phyloP scores from a whole-genome alignment of 2,329 filamentous ascomycete species.

The Ploettnerulaceae sp. region DNA sequence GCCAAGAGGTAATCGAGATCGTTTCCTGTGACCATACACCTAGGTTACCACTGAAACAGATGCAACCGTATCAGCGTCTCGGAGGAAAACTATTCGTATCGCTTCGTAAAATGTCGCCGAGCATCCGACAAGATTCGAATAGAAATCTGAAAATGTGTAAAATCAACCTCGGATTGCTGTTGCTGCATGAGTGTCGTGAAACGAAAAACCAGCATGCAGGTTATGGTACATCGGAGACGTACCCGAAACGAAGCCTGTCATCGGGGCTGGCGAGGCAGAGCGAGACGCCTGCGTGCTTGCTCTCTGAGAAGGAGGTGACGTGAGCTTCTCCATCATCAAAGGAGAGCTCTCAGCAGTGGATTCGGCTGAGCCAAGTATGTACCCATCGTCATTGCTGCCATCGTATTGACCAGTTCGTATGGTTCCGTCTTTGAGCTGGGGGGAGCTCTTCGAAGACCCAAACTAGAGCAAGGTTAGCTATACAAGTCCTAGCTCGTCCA shows the following conservation, averaged over 20 bases:
- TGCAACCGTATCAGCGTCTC: slow-evolving; percentile 10
- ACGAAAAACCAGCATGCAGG: slow-evolving; percentile 31
- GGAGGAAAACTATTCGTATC: slow-evolving; percentile 14
- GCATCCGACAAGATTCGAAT: not conserved
- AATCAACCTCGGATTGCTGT: slow-evolving; percentile 36
- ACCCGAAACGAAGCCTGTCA: slow-evolving; percentile 44
- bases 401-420: slow-evolving; percentile 41
- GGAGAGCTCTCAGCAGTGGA: slow-evolving; percentile 35
- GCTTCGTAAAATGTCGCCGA: slow-evolving; percentile 1
- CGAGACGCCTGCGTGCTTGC: slow-evolving; percentile 34
- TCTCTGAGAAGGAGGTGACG: slow-evolving; percentile 27
- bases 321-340: slow-evolving; percentile 25
- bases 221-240: slow-evolving; percentile 38
- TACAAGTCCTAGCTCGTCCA: slow-evolving; percentile 25
- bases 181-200: slow-evolving; percentile 34
- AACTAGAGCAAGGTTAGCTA: slow-evolving; percentile 49
- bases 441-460: slow-evolving; percentile 54
- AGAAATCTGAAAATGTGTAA: not conserved
- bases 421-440: slow-evolving; percentile 46
- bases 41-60: slow-evolving; percentile 7
- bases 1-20: slow-evolving; percentile 29
- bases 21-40: slow-evolving; percentile 1
- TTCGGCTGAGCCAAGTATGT: slow-evolving; percentile 29
- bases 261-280: slow-evolving; percentile 43
- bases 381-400: slow-evolving; percentile 38